Evolutionary conservation across 257 asterid species (phyloP), one percentile per base, ranked within the genome.

Genomic region (Datura wrightii): DNA sequence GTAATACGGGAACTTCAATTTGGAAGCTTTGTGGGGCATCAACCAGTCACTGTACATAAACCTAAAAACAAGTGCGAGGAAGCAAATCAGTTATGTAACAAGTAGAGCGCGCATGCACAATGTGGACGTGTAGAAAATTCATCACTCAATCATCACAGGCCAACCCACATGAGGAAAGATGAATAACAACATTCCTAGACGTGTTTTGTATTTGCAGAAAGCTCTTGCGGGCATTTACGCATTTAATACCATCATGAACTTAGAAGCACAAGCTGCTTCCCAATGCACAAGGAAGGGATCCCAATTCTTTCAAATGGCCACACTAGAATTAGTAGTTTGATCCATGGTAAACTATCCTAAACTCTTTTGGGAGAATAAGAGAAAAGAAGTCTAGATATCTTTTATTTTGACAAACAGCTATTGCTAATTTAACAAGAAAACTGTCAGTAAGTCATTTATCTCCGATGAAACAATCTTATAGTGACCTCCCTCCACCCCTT

Each of bases 21-120:
- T 92, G 87, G 99, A 94, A 62, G 99, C 99, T n/a, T 92, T 96
- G 72, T 96, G 99, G 18, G 98, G 98, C 98, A 96, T 87, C 39
- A 54, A 79, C 98, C 98, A 96, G 84, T 94, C 98, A 69, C 92
- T 93, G 5, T 96, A 96, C 62, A 88, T 85, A 92, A 96, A 96
- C 96, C 99, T 96, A 92, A 42, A 89, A 88, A 55, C 82, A 83
- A 87, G 83, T 63, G 79, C 54, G 13, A 54, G 50, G 19, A n/a
- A 62, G 3, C 39, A 59, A 58, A 63, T 18, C 6, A 10, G 82
- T 37, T 53, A 52, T n/a, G 42, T 36, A 70, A 79, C 80, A 16
- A 80, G 46, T 37, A 24, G 37, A 56, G 10, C 36, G 34, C 41
- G 74, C 70, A 18, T 42, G 79, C 62, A 82, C 19, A 67, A 65